Base-by-base conservation (phyloP, 805 yeast genomes). In the Metschnikowia proteae region DNA sequence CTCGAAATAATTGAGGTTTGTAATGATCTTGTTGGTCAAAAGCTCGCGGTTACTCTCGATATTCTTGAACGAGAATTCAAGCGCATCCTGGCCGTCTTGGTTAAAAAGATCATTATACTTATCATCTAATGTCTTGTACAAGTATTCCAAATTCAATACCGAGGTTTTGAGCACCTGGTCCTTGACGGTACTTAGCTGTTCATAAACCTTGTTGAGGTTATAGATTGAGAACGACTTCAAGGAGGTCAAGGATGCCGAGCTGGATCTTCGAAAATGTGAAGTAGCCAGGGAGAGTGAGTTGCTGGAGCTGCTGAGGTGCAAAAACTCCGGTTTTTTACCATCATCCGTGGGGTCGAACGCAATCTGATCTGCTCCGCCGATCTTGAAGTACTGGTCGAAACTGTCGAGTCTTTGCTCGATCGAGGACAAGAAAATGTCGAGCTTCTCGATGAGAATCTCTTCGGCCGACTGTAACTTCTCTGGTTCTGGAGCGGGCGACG, bases 1-100 rank as follows among this genome's bases (percentile, higher is more conserved):
- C 53, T 73, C 77, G 49, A 72, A 72, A 45, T 66, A 72, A 35
- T 65, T 73, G 43, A 73, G 63, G n/a, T 74, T 70, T 43, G 68
- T 65, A 36, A 73, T 70, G 52, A 73, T 71, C 46, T 71, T 71
- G 47, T 63, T 59, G 13, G 70, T 59, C 33, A 73, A 56, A 1
- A 65, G 53, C 50, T 69, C 74, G 40, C 60, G 57, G 46, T 53
- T 49, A 23, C 41, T 47, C 28, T 34, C 44, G 33, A 38, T 32
- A 38, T 29, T 37, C 37, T 38, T 28, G 17, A 17, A 27, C 23
- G 31, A 35, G 6, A 33, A 31, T 8, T 43, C 47, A 3, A 3
- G 38, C 6, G 27, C 13, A 11, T 45, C 50, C 27, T 43, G 53
- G 46, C 46, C 55, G 27, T 55, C 62, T 5, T 59, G 55, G 40